Evolutionary conservation across 148 eudicot genomes (phyloP), one percentile per base, ranked within the genome.

Genomic region (Fagopyrum tataricum): DNA sequence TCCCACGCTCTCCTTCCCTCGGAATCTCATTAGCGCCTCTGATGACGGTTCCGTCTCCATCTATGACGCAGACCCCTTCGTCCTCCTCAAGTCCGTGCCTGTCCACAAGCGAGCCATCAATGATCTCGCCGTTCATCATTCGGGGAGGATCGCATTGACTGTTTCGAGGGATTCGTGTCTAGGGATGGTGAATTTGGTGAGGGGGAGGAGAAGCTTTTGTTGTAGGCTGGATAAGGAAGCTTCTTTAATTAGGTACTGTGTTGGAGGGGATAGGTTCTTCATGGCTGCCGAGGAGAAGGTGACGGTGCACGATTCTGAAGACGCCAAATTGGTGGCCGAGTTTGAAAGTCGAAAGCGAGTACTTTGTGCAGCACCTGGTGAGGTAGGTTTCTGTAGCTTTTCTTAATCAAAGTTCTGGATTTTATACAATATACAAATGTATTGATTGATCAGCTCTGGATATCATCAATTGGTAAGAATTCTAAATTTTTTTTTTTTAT

Each of bases 31-130:
- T 68, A 82, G 90, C 31, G 96, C 84, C 3, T 64, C 80, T 39
- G 87, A 84, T 9, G 88, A 87, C n/a, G 97, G 96, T 0, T 48
- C 84, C 7, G 78, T 94, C 10, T 81, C 82, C 21, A 83, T 95
- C 40, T 88, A 84, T 77, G 97, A 91, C 13, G 86, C 89, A 17
- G 96, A 91, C 67, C 98, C 98, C 2, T 93, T 93, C 23, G 91
- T 94, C 0, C 76, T 75, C 7, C 79, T 94, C 14, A 88, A 85
- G 68, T 79, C 85, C 1, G 76, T 88, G 1, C 52, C 44, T 4
- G 89, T 86, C 1, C 97, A 94, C 39, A 85, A 80, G 67, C 85
- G 82, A 71, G 84, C 81, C 5, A 72, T 91, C 0, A 88, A 82
- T 48, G 86, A 87, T 44, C 2, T 91, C 14, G 75, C 90, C 20